A percentile compares a stretch with the other conserved stretches of the same genome.
These are phyloP conservation scores for Chlamydomonas applanata DNA, from an alignment of 139 green algal species.

Conservation along the genomic window DNA sequence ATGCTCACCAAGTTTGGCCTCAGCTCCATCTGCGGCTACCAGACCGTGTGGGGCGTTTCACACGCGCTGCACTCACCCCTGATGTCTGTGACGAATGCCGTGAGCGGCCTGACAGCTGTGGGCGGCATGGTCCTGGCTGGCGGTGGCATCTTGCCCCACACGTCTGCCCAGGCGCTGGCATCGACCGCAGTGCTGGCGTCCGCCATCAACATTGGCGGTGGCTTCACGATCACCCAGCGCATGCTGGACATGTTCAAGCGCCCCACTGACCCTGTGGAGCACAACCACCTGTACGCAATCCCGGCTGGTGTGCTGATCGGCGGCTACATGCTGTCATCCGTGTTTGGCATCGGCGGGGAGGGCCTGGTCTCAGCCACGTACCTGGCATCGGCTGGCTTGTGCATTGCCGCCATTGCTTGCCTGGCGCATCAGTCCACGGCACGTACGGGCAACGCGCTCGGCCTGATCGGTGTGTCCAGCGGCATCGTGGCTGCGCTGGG, in stretches of 20 bases:
- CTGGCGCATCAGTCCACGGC: constrained; percentile 78
- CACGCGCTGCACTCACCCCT: constrained; percentile 86
- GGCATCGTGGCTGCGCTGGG: constrained; percentile 73
- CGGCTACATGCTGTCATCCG: constrained; percentile 36
- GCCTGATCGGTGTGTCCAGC: constrained; percentile 69
- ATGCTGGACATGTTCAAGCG: constrained; percentile 95
- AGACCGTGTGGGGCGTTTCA: constrained; percentile 54
- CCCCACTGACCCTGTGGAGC: constrained; percentile 68
- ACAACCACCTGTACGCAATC: constrained; percentile 75
- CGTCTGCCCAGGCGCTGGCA: constrained; percentile 57
- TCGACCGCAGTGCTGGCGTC: constrained; percentile 63
- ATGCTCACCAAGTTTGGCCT: constrained; percentile 84
- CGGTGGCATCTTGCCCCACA: constrained; percentile 62
- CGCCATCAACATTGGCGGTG: constrained; percentile 85
- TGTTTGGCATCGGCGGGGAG: background rate
- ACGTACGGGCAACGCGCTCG: constrained; percentile 75
- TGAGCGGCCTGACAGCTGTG: constrained; percentile 46
- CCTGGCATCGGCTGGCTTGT: constrained; percentile 65
- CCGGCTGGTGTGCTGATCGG: constrained; percentile 45
- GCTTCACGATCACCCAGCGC: constrained; percentile 81
- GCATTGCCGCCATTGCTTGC: constrained; percentile 82
- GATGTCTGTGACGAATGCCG: constrained; percentile 91
- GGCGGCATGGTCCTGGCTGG: constrained; percentile 73
- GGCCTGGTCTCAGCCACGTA: constrained; percentile 64
- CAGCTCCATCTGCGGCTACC: constrained; percentile 61